These are phyloP conservation scores for Beauveria sp. DNA, from an alignment of 2,329 filamentous ascomycete genomes.

Conservation along the genomic window DNA sequence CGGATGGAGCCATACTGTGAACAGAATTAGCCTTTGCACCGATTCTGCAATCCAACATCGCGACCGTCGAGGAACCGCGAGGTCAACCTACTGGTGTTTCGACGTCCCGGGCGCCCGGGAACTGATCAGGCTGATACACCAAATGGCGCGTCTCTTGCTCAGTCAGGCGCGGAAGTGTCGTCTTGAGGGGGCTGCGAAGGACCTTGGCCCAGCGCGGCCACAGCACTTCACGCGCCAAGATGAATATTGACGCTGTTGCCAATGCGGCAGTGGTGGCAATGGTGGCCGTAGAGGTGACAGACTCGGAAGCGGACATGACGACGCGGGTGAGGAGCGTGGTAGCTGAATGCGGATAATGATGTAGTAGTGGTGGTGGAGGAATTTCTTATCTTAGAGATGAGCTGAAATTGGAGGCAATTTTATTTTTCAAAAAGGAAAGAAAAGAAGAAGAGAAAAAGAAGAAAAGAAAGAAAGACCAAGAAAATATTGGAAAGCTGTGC, in stretches of 20 bases:
- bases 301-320: constrained; percentile 1
- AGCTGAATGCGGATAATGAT: background rate
- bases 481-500: too few relatives aligned
- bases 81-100: constrained; percentile 46
- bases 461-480: too few relatives aligned
- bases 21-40: background rate
- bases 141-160: constrained; percentile 30
- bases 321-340: background rate
- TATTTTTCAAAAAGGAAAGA: too few relatives aligned
- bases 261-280: constrained; percentile 32
- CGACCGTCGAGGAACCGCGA: background rate
- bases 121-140: constrained; percentile 57
- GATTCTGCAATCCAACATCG: background rate
- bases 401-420: background rate
- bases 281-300: constrained; percentile 27
- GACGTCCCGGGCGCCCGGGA: constrained; percentile 69
- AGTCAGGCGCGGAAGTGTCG: constrained; percentile 28
- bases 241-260: constrained; percentile 18
- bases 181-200: constrained; percentile 38
- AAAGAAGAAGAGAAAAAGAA: too few relatives aligned
- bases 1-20: constrained; percentile 62
- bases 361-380: background rate
- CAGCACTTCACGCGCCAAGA: constrained; percentile 26
- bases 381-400: too few relatives aligned
- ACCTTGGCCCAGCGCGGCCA: constrained; percentile 33